Evolutionary conservation across 257 asterid species (phyloP).

Genomic region (Eustoma russellianum): DNA sequence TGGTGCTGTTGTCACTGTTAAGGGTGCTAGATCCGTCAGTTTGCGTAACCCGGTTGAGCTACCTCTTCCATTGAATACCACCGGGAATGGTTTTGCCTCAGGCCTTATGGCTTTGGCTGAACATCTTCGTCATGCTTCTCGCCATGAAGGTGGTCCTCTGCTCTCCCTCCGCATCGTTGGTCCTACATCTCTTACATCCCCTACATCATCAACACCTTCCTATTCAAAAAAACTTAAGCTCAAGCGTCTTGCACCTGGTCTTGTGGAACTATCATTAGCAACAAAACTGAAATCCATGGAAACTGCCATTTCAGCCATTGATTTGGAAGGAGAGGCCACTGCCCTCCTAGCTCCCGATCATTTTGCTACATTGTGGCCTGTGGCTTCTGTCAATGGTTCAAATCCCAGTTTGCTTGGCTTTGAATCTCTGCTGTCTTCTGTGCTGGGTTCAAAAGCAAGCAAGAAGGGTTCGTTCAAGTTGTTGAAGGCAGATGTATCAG

Average conservation of each 20-base stretch:
- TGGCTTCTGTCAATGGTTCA: slow-evolving; percentile 63
- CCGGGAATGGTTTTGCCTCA: slow-evolving; percentile 54
- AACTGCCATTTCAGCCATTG: slow-evolving; percentile 31
- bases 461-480: slow-evolving; percentile 74
- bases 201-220: slow-evolving; percentile 49
- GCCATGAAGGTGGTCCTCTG: slow-evolving; percentile 36
- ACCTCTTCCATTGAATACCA: slow-evolving; percentile 75
- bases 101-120: slow-evolving; percentile 76
- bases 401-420: slow-evolving; percentile 68
- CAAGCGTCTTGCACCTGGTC: slow-evolving; percentile 94
- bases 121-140: slow-evolving; percentile 47
- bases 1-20: slow-evolving; percentile 89
- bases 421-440: slow-evolving; percentile 64
- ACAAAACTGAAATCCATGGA: slow-evolving; percentile 39
- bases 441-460: slow-evolving; percentile 59
- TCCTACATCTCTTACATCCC: slow-evolving; percentile 76
- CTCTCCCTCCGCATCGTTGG: slow-evolving; percentile 92
- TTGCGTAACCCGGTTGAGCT: slow-evolving; percentile 77
- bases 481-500: slow-evolving; percentile 76
- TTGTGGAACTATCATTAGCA: slow-evolving; percentile 81
- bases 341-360: slow-evolving; percentile 42
- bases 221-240: slow-evolving; percentile 64
- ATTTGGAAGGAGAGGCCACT: slow-evolving; percentile 65
- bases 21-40: slow-evolving; percentile 95
- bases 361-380: slow-evolving; percentile 74